Base-by-base conservation (phyloP, 306 rosid genomes). In the Fagus sylvatica region DNA sequence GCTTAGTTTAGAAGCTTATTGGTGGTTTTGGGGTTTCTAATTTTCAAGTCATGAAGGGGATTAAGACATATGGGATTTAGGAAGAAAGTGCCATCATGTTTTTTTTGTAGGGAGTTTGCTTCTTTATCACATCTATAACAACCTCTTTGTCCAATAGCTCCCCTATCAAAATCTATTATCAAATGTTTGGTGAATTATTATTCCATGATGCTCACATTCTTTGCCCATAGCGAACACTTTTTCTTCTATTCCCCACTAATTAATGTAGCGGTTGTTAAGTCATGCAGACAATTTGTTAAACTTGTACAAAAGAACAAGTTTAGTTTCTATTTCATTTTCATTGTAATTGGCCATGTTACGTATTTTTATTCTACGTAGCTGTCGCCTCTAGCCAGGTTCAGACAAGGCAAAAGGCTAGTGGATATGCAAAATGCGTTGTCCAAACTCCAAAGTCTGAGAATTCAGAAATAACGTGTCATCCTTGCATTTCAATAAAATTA, bases 111-210 rank as follows among this genome's bases (percentile, higher is more conserved):
- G 46, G 82, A 74, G 79, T 80, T 91, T 93, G 96, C 98, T 93
- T 93, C 88, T 83, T 82, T 80, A 86, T 82, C 89, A 93, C 93
- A 88, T 78, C 85, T 86, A 72, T 88, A 91, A 91, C 98, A 69
- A 89, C 93, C 89, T 81, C 80, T 77, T 81, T 73, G 51, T 76
- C 78, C 73, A 72, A 84, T 88, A 78, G 92, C 83, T 90, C 84
- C 81, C 77, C 88, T 65, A 88, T 93, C 98, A 84, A 89, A 81
- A 88, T 93, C 91, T 78, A 65, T 77, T 85, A 77, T 89, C 87
- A 80, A 74, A 78, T 69, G 96, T 93, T 93, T 83, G 97, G 91
- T 91, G 89, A 74, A 84, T 87, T 61, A 82, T 53, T 57, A 83
- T 39, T 28, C 57, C 41, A 16, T 64, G 40, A 57, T 73, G 67